Evolutionary conservation across 2,329 filamentous ascomycete species (phyloP).

Genomic region (Botryotinia narcissicola): DNA sequence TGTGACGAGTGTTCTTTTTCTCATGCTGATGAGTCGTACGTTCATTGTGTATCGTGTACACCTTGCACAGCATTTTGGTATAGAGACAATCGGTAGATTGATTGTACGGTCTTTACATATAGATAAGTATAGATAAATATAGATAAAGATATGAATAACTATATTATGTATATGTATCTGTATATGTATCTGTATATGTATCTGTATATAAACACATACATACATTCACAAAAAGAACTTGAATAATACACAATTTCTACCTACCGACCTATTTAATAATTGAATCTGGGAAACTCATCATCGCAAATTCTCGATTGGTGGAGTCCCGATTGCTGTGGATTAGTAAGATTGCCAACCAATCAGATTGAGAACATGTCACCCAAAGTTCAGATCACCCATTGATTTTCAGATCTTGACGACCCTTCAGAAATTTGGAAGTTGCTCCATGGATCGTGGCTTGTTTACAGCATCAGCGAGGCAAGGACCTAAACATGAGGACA

Average conservation of each 20-base stretch:
- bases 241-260: too few species aligned
- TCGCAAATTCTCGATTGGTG: not conserved
- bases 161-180: too few species aligned
- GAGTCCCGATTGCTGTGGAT: not conserved
- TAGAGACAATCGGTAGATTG: not conserved
- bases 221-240: too few species aligned
- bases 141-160: too few species aligned
- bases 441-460: not conserved
- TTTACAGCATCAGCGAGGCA: not conserved
- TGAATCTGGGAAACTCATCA: not conserved
- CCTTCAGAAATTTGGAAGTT: not conserved
- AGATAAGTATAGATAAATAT: too few species aligned
- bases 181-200: too few species aligned
- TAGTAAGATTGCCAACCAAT: not conserved
- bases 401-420: conserved; percentile 14
- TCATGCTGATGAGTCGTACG: too few species aligned
- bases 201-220: too few species aligned
- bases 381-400: not conserved
- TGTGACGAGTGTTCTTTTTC: not conserved
- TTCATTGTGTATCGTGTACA: too few species aligned
- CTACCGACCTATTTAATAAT: fast-evolving
- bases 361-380: not conserved
- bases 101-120: not conserved
- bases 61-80: too few species aligned
- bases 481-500: not conserved